Evolutionary conservation across 345 rosid species (phyloP).

Genomic region (Aurinia saxatilis): DNA sequence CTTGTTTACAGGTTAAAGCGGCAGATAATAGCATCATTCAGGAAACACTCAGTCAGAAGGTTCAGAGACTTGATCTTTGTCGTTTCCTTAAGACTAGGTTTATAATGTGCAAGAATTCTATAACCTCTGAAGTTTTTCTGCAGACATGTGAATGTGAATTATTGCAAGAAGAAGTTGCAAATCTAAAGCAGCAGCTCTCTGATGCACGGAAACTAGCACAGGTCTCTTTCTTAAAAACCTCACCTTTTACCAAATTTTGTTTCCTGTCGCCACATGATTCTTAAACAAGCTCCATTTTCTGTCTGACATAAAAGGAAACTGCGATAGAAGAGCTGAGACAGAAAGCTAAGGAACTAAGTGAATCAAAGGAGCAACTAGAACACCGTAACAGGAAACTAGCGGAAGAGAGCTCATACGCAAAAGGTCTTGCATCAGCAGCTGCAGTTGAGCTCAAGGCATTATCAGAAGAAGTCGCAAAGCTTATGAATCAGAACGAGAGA

Average conservation of each 20-base stretch:
- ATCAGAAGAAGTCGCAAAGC: slow-evolving; percentile 94
- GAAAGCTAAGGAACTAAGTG: slow-evolving; percentile 46
- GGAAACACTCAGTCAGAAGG: slow-evolving; percentile 89
- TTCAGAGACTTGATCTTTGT: slow-evolving; percentile 12
- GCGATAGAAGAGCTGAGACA: slow-evolving; percentile 77
- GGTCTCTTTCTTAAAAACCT: slow-evolving; percentile 10
- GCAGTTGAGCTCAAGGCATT: slow-evolving; percentile 99
- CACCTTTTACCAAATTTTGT: slow-evolving; percentile 1
- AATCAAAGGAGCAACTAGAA: slow-evolving; percentile 67
- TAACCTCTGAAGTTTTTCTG: slow-evolving; percentile 22
- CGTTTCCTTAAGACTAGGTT: not conserved
- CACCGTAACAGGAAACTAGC: slow-evolving; percentile 71
- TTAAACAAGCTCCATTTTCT: slow-evolving; percentile 6
- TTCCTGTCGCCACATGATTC: not conserved
- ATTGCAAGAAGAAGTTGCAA: slow-evolving; percentile 55
- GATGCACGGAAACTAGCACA: slow-evolving; percentile 46
- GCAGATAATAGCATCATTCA: slow-evolving; percentile 89
- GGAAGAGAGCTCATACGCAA: slow-evolving; percentile 93
- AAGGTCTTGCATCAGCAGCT: slow-evolving; percentile 99
- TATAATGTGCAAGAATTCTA: not conserved
- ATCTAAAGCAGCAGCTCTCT: slow-evolving; percentile 65
- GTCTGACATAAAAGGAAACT: slow-evolving; percentile 35
- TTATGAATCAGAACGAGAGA: slow-evolving; percentile 86
- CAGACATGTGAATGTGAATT: slow-evolving; percentile 76
- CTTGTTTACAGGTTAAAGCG: slow-evolving; percentile 67